Conservation (phyloP, 495 filamentous ascomycete genomes). For the Antarctomyces pellizariae region DNA sequence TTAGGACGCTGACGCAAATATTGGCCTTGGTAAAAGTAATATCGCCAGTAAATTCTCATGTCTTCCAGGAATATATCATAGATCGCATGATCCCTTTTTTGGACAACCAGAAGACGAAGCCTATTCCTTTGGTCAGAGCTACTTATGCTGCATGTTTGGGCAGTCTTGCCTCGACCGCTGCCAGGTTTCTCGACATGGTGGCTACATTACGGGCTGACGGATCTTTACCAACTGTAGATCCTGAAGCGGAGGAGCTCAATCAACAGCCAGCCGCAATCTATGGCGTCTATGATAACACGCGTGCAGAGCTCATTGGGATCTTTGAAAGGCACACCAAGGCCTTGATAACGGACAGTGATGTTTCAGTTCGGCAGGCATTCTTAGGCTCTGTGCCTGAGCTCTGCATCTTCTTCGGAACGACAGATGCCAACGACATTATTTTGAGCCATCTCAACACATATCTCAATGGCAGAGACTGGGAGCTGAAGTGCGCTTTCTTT, state of each 20-base stretch:
- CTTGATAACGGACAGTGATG: constrained; percentile 66
- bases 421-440: constrained; percentile 79
- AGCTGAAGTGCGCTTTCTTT: constrained; percentile 89
- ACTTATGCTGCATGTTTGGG: constrained; percentile 87
- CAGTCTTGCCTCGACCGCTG: constrained; percentile 71
- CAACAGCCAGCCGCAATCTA: constrained; percentile 38
- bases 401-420: constrained; percentile 84
- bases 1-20: constrained; percentile 69
- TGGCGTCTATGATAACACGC: constrained; percentile 61
- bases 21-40: constrained; percentile 68
- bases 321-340: constrained; percentile 79
- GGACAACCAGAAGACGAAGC: constrained; percentile 24
- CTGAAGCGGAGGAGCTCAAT: constrained; percentile 52
- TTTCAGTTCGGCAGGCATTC: constrained; percentile 79
- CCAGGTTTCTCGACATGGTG: constrained; percentile 71
- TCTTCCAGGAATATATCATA: constrained; percentile 89
- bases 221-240: constrained; percentile 51
- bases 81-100: constrained; percentile 57
- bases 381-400: constrained; percentile 80
- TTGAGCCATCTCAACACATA: constrained; percentile 94
- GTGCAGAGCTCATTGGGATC: constrained; percentile 46
- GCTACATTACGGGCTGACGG: constrained; percentile 71
- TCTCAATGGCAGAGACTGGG: constrained; percentile 90
- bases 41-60: constrained; percentile 83
- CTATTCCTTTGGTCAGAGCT: constrained; percentile 50